Evolutionary conservation across 1,284 basidiomycete species (phyloP), one percentile per base, ranked within the genome.

Genomic region (Sutorius eximius): DNA sequence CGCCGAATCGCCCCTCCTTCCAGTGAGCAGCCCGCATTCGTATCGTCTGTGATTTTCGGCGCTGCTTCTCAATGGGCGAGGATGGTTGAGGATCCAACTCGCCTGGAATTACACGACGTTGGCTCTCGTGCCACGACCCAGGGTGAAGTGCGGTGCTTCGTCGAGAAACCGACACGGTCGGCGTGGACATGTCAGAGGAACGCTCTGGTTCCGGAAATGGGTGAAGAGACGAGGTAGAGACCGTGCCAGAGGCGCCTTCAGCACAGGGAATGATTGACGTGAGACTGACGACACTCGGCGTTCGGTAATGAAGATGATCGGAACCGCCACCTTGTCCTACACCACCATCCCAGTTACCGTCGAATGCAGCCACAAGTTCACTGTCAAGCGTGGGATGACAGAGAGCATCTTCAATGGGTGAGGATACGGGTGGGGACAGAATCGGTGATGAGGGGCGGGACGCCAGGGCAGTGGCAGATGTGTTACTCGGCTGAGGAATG

Each of bases 11-110:
- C 18, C 74, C 69, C 60, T 78, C 77, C 46, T 74, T 71, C 77
- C 77, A 79, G 18, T 72, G 71, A 45, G 67, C 64, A 40, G 78
- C 79, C 24, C 77, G 73, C 57, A 78, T 69, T 13, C 73, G 72
- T 52, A 80, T 72, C 11, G 77, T 79, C 54, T 77, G 71, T 6
- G 77, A 77, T 51, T 80, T 71, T 51, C 75, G 70, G 11, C 62
- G 66, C 34, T 70, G 59, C 51, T 59, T 72, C 41, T 73, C 68
- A 5, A 58, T 52, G 6, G 59, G 59, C 5, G 59, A 58, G 16
- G 40, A 40, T 7, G 37, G 37, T 18, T 51, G 49, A 32, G 48
- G 20, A 24, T 49, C 56, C 6, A 45, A 18, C 18, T 55, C 45
- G 22, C 32, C 55, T 38, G 50, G 46, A n/a, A 44, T 45, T 29